phyloP scores from a whole-genome alignment of 2,329 filamentous ascomycete genomes.

The Phialophora tarda region DNA sequence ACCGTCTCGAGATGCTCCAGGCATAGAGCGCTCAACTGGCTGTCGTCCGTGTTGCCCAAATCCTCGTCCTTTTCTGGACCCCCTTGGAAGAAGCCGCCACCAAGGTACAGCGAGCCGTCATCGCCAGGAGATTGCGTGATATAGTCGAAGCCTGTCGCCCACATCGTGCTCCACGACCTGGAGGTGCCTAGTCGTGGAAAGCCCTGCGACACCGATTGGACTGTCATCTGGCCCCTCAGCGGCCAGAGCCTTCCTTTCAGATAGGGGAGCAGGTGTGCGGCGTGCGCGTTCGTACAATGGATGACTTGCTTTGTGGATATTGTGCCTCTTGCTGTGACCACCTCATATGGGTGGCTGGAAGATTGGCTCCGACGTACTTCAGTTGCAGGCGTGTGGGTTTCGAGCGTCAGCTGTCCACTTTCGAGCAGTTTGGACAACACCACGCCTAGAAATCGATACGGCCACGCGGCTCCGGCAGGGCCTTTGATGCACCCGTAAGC shows the following conservation, averaged over 20 bases:
- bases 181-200: conserved; percentile 40
- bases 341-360: conserved; percentile 39
- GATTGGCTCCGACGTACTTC: conserved; percentile 24
- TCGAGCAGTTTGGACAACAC: conserved; percentile 34
- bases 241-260: conserved; percentile 49
- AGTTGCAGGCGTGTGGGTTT: conserved; percentile 37
- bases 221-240: conserved; percentile 52
- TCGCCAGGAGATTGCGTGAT: conserved; percentile 37
- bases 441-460: conserved; percentile 46
- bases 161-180: conserved; percentile 34
- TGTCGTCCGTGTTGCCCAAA: conserved; percentile 45
- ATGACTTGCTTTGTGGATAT: conserved; percentile 47
- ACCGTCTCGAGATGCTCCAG: conserved; percentile 29
- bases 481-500: conserved; percentile 32
- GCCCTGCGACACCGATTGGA: conserved; percentile 44
- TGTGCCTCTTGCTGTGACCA: conserved; percentile 48
- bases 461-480: conserved; percentile 46
- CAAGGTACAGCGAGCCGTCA: conserved; percentile 28
- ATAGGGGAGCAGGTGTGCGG: conserved; percentile 50
- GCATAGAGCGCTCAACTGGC: conserved; percentile 39
- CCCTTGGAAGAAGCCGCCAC: conserved; percentile 38
- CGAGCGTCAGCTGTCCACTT: conserved; percentile 33
- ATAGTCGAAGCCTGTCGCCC: conserved; percentile 35
- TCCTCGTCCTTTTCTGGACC: conserved; percentile 45
- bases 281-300: conserved; percentile 53